These are phyloP conservation scores for Coffea humblotiana DNA, from an alignment of 305 asterid genomes.

Conservation along the genomic window DNA sequence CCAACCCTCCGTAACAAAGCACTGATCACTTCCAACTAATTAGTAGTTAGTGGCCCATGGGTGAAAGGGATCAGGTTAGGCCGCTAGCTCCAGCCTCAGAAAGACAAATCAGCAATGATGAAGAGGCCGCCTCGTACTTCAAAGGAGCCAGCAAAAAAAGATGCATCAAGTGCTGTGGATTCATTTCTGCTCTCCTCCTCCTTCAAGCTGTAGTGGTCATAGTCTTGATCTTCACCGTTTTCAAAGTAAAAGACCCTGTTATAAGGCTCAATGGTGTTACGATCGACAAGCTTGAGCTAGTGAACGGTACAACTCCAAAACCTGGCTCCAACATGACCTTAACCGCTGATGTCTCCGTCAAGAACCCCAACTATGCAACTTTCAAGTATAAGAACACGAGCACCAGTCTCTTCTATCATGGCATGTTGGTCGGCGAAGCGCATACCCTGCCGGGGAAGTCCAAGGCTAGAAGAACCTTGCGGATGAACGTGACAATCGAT, in stretches of 20 bases:
- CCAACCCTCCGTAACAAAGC: neutral
- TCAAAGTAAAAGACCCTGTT: slow-evolving; percentile 55
- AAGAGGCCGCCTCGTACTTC: slow-evolving; percentile 26
- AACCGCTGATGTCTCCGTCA: slow-evolving; percentile 70
- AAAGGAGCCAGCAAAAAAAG: slow-evolving; percentile 32
- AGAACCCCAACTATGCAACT: slow-evolving; percentile 69
- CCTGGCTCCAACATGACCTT: slow-evolving; percentile 65
- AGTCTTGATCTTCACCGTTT: slow-evolving; percentile 62
- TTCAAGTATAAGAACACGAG: slow-evolving; percentile 69
- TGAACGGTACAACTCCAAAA: slow-evolving; percentile 44
- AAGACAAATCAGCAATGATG: slow-evolving; percentile 49
- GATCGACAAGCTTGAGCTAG: slow-evolving; percentile 35
- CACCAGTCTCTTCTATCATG: slow-evolving; percentile 54
- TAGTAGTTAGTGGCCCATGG: slow-evolving; percentile 26
- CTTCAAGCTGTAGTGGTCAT: slow-evolving; percentile 44
- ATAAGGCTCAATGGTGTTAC: slow-evolving; percentile 53
- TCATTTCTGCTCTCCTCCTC: slow-evolving; percentile 41
- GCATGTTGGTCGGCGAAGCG: slow-evolving; percentile 67
- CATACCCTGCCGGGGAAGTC: slow-evolving; percentile 73
- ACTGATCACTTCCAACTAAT: too few species aligned
- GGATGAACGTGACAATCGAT: slow-evolving; percentile 70
- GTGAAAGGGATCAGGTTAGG: slow-evolving; percentile 53
- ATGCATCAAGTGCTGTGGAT: slow-evolving; percentile 44
- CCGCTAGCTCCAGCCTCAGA: slow-evolving; percentile 63
- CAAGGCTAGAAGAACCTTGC: slow-evolving; percentile 59